These are phyloP conservation scores for Rhododendron griersonianum DNA, from an alignment of 148 eudicot species.

Conservation along the genomic window DNA sequence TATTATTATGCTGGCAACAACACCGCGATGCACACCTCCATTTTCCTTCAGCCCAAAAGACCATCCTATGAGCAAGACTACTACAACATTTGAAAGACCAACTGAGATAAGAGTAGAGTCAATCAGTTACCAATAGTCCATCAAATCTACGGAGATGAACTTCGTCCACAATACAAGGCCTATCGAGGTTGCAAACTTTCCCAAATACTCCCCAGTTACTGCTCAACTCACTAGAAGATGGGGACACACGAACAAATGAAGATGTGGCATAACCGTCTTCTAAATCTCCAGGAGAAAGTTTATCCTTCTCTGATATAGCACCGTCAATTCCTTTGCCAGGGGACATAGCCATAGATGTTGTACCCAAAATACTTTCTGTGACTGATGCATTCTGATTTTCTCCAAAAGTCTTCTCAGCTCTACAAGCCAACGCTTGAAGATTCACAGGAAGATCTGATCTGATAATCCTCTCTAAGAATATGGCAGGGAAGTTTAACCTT, in stretches of 20 bases:
- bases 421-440: slow-evolving; percentile 87
- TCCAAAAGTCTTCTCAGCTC: slow-evolving; percentile 68
- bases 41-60: slow-evolving; percentile 67
- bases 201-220: slow-evolving; percentile 87
- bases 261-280: slow-evolving; percentile 39
- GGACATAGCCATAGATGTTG: slow-evolving; percentile 18
- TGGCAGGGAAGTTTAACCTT: slow-evolving; percentile 84
- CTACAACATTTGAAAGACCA: slow-evolving; percentile 15
- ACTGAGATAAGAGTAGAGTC: slow-evolving; percentile 14
- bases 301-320: slow-evolving; percentile 22
- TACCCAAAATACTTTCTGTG: slow-evolving; percentile 14
- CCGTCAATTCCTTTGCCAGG: slow-evolving; percentile 18
- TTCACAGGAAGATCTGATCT: slow-evolving; percentile 95
- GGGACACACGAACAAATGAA: slow-evolving; percentile 39
- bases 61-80: slow-evolving; percentile 20
- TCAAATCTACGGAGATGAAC: slow-evolving; percentile 98
- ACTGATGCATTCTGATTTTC: slow-evolving; percentile 35
- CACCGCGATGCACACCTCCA: slow-evolving; percentile 97
- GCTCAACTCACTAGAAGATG: slow-evolving; percentile 47
- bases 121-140: slow-evolving; percentile 75
- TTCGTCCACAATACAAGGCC: slow-evolving; percentile 83
- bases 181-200: slow-evolving; percentile 65
- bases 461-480: slow-evolving; percentile 92
- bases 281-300: slow-evolving; percentile 26
- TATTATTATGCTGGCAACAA: slow-evolving; percentile 88